Evolutionary conservation across 2,329 filamentous ascomycete genomes (phyloP), one percentile per base, ranked within the genome.

Genomic region (Alternaria burnsii): DNA sequence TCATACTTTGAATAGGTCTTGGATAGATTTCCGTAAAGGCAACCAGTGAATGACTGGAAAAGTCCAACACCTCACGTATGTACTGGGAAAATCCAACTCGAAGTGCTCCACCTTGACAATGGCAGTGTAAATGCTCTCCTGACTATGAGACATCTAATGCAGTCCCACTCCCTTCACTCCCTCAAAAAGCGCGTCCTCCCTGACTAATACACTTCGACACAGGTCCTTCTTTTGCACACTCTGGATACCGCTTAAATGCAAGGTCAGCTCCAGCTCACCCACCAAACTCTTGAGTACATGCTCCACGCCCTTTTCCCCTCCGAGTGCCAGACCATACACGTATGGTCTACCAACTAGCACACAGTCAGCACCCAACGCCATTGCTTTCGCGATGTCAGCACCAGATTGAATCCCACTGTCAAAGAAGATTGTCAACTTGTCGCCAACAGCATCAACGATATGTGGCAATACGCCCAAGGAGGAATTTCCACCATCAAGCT

Each of bases 321-420:
- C 83, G 22, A 87, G 81, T 2, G 82, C 83, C 14, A 89, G 74
- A 0, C 86, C 86, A 69, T 88, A 89, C 14, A 88, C 82, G 22
- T 82, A 85, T 5, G 87, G 86, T 55, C 52, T 32, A 16, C 63
- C 48, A 16, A 59, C 44, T 16, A 42, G 42, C 24, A 53, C 54
- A 34, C 44, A 52, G 28, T 58, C 42, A 9, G 63, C 88, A 2
- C 87, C 89, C 6, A 86, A 69, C 12, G 80, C 80, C 36, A 86
- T 70, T 7, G 84, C 84, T 63, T 86, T 86, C 51, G 84, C 76
- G 34, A 84, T 78, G 71, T 86, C 84, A 3, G 75, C 78, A 4
- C 84, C 84, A 5, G 79, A 81, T 12, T 83, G 76, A 42, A 85
- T 77, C 2, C 84, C 84, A 14, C 80, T 82, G 67, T 86, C 84